These are phyloP conservation scores for Diutina mesorugosa DNA, from an alignment of 1,139 yeast species.

Conservation along the genomic window DNA sequence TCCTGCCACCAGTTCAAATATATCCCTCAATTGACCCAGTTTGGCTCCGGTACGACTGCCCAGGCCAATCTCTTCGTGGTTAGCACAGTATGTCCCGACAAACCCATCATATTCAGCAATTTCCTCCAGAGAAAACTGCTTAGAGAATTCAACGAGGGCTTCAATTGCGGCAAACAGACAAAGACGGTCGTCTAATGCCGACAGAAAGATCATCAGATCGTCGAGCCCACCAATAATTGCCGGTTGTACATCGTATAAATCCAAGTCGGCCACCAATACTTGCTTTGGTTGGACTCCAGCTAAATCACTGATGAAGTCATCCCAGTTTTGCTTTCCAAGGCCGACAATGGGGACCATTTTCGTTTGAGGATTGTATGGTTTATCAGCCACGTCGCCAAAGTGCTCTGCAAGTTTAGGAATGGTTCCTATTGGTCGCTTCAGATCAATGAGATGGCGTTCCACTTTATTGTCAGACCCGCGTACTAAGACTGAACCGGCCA, in stretches of 20 bases:
- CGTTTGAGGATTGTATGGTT: conserved; percentile 26
- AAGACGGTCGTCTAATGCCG: conserved; percentile 32
- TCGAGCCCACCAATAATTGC: conserved; percentile 29
- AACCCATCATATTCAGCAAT: conserved; percentile 17
- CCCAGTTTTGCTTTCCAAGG: conserved; percentile 12
- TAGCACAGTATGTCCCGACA: conserved; percentile 25
- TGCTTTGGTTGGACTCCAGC: conserved; percentile 15
- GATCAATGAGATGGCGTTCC: conserved; percentile 17
- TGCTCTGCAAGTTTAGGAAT: conserved; percentile 17
- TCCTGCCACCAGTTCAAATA: conserved; percentile 18
- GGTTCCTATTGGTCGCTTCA: conserved; percentile 27
- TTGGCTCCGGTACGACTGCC: neutral
- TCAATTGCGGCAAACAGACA: conserved; percentile 29
- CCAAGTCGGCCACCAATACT: conserved; percentile 24
- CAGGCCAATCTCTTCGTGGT: conserved; percentile 31
- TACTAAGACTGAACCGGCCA: conserved; percentile 11
- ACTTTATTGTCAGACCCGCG: conserved; percentile 9
- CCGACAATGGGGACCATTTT: conserved; percentile 32
- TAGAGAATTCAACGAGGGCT: conserved; percentile 18
- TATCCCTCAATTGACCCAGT: neutral
- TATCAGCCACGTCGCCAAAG: conserved; percentile 15
- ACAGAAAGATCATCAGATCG: conserved; percentile 28
- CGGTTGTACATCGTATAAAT: conserved; percentile 27
- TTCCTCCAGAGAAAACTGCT: conserved; percentile 7
- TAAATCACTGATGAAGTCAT: conserved; percentile 21